These are phyloP conservation scores for Cavenderia fasciculata DNA, from an alignment of 78 protist species.

Conservation along the genomic window DNA sequence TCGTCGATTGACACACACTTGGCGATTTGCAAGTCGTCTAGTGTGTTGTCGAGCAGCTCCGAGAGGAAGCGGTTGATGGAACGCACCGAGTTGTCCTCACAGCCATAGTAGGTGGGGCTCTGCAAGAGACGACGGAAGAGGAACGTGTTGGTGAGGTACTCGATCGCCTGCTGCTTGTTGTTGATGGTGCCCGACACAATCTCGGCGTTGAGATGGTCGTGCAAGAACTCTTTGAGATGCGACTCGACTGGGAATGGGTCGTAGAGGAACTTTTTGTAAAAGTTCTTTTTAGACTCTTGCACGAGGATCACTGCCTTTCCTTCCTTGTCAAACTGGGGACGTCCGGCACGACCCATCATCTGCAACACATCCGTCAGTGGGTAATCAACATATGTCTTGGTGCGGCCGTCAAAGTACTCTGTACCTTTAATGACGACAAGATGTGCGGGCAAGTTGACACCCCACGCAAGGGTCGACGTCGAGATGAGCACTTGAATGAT, in stretches of 20 bases:
- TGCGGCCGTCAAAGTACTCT: conserved; percentile 83
- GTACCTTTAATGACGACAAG: conserved; percentile 99
- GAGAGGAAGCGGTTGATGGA: conserved; percentile 79
- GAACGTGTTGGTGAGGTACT: conserved; percentile 98
- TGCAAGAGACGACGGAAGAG: conserved; percentile 93
- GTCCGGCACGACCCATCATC: conserved; percentile 99
- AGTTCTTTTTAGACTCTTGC: conserved; percentile 95
- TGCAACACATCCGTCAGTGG: conserved; percentile 99
- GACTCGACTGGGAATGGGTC: conserved; percentile 99
- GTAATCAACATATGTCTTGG: conserved; percentile 90
- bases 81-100: conserved; percentile 56
- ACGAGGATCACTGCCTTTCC: conserved; percentile 93
- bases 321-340: conserved; percentile 97
- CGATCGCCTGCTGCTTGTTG: conserved; percentile 88
- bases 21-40: conserved; percentile 67
- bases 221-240: conserved; percentile 86
- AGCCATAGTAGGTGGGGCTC: conserved; percentile 97
- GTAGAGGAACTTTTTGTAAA: conserved; percentile 97
- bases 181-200: conserved; percentile 83
- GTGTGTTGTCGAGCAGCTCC: conserved; percentile 78
- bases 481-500: conserved; percentile 96
- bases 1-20: conserved; percentile 36
- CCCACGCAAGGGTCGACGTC: conserved; percentile 99
- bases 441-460: conserved; percentile 99
- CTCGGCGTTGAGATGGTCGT: conserved; percentile 90